Conservation (phyloP, 2,329 filamentous ascomycete genomes). For the Cladosporium sp. region DNA sequence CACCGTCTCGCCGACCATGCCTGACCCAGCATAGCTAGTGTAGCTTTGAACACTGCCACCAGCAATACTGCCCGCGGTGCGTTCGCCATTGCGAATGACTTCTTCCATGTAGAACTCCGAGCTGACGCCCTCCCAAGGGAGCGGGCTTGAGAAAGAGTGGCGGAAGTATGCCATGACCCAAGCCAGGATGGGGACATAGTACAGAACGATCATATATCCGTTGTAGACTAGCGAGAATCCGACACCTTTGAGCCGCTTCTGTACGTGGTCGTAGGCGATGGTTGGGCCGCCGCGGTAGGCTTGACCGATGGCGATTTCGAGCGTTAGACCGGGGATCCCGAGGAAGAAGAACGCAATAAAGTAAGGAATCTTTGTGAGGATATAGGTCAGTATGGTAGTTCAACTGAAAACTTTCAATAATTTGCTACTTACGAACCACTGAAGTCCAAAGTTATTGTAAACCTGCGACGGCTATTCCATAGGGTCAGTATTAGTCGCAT, state of each 20-base stretch:
- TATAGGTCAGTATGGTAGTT: not conserved
- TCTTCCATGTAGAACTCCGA: constrained; percentile 55
- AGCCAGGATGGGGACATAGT: constrained; percentile 58
- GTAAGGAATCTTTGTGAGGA: not conserved
- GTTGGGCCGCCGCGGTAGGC: constrained; percentile 47
- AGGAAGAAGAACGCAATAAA: constrained; percentile 52
- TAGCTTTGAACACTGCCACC: constrained; percentile 47
- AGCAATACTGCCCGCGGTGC: constrained; percentile 38
- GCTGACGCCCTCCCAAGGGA: constrained; percentile 55
- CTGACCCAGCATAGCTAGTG: constrained; percentile 49
- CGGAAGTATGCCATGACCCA: constrained; percentile 63
- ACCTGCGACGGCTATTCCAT: constrained; percentile 52
- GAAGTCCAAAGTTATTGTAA: constrained; percentile 61
- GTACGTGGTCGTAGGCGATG: constrained; percentile 46
- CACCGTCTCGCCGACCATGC: constrained; percentile 56
- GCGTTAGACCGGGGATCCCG: constrained; percentile 57
- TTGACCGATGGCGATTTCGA: constrained; percentile 56
- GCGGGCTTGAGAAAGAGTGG: constrained; percentile 54
- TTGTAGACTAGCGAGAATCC: constrained; percentile 56
- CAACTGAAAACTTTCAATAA: rapidly evolving
- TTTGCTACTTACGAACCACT: constrained; percentile 54
- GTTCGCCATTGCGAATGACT: constrained; percentile 51
- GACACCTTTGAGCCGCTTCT: constrained; percentile 55
- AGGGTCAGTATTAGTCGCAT: not conserved
- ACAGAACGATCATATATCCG: constrained; percentile 55